Conservation (phyloP, 192 early-diverging fungal species). For the Linderina pennispora region DNA sequence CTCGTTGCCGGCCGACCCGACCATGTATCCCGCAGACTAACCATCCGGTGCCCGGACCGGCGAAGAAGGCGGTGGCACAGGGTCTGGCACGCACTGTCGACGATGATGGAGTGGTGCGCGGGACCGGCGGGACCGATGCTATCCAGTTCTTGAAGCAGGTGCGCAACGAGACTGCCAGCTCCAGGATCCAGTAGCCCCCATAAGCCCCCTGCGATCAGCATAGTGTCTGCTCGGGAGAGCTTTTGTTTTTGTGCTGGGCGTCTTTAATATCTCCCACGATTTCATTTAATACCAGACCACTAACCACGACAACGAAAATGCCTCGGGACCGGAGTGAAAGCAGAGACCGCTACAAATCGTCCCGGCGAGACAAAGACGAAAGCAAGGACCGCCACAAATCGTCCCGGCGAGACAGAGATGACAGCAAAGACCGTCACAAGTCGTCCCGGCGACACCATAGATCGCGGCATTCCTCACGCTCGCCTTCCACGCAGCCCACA, state of each 20-base stretch:
- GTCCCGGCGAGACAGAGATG: not conserved
- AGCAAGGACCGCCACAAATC: not conserved
- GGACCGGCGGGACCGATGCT: constrained; percentile 81
- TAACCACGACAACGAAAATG: too few species aligned
- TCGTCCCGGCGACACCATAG: too few species aligned
- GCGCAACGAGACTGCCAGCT: constrained; percentile 71
- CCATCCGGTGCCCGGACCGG: constrained; percentile 1
- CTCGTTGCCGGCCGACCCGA: constrained; percentile 39
- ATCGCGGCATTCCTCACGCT: too few species aligned
- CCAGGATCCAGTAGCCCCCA: too few species aligned
- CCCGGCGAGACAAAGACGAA: not conserved
- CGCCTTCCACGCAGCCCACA: too few species aligned
- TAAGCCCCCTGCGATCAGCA: too few species aligned
- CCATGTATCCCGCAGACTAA: constrained; percentile 48
- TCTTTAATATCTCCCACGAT: too few species aligned
- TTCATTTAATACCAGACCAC: too few species aligned
- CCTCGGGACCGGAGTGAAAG: too few species aligned
- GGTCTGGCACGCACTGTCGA: constrained; percentile 59
- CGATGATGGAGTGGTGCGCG: constrained; percentile 56
- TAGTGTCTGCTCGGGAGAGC: too few species aligned
- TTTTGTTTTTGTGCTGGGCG: too few species aligned
- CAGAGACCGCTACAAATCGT: not conserved
- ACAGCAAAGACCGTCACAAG: not conserved
- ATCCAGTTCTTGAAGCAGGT: constrained; percentile 93
- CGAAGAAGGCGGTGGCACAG: not conserved